Evolutionary conservation across 768 basidiomycete species (phyloP).

Genomic region (Hygrophorus pudorinus): DNA sequence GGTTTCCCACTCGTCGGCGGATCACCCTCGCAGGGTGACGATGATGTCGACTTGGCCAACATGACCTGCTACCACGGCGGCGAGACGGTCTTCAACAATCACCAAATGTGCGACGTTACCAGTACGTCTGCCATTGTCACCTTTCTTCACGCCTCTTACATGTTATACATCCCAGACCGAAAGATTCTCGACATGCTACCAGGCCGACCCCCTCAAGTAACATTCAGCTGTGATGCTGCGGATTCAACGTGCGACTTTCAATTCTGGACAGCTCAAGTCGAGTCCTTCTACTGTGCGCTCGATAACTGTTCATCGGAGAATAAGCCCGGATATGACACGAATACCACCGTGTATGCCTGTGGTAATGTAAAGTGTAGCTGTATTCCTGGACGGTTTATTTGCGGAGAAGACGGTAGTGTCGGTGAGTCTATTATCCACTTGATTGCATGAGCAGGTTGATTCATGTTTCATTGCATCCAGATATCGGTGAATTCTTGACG

Average conservation of each 20-base stretch:
- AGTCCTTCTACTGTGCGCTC: slow-evolving; percentile 93
- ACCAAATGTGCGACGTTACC: slow-evolving; percentile 98
- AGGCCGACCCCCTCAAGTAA: slow-evolving; percentile 87
- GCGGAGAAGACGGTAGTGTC: slow-evolving; percentile 90
- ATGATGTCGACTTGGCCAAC: slow-evolving; percentile 30
- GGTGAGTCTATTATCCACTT: slow-evolving; percentile 38
- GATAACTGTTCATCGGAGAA: slow-evolving; percentile 50
- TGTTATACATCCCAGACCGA: slow-evolving; percentile 46
- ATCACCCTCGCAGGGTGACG: slow-evolving; percentile 27
- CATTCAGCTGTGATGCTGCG: slow-evolving; percentile 76
- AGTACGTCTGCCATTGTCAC: slow-evolving; percentile 42
- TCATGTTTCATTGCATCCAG: slow-evolving; percentile 25
- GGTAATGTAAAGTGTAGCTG: slow-evolving; percentile 83
- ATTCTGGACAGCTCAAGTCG: slow-evolving; percentile 93
- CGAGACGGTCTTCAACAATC: slow-evolving; percentile 87
- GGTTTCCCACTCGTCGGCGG: slow-evolving; percentile 60
- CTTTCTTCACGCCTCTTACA: not conserved
- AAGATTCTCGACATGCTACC: slow-evolving; percentile 93
- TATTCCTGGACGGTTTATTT: slow-evolving; percentile 89
- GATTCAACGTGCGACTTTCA: slow-evolving; percentile 80
- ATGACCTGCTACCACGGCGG: slow-evolving; percentile 96
- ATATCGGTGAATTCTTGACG: slow-evolving; percentile 87
- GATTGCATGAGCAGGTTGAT: not conserved
- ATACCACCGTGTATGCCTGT: slow-evolving; percentile 72
- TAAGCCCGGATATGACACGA: slow-evolving; percentile 46